Conservation (phyloP, 768 basidiomycete species). For the Xanthoconium purpureum region DNA sequence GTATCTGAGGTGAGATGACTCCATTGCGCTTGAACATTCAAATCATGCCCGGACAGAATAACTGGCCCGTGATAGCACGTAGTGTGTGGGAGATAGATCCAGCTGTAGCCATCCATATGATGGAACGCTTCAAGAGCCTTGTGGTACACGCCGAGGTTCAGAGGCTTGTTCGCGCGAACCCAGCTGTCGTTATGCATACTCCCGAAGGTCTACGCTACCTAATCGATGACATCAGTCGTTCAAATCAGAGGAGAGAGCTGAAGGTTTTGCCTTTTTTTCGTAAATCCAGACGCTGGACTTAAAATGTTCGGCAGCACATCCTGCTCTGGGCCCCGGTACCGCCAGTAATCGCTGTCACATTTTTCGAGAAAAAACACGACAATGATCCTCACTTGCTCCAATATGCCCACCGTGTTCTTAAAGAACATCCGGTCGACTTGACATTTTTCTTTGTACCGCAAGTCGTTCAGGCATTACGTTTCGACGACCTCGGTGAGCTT, state of each 20-base stretch:
- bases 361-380: slow-evolving; percentile 81
- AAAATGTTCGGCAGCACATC: slow-evolving; percentile 57
- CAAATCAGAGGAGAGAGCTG: slow-evolving; percentile 58
- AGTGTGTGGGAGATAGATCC: slow-evolving; percentile 83
- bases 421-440: slow-evolving; percentile 89
- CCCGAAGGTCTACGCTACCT: slow-evolving; percentile 82
- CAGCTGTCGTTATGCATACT: slow-evolving; percentile 63
- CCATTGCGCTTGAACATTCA: background rate
- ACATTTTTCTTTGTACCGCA: slow-evolving; percentile 99
- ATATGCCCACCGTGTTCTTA: slow-evolving; percentile 93
- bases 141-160: slow-evolving; percentile 69
- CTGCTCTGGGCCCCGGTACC: slow-evolving; percentile 88
- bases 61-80: slow-evolving; percentile 67
- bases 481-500: slow-evolving; percentile 76
- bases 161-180: slow-evolving; percentile 69
- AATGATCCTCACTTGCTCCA: slow-evolving; percentile 86
- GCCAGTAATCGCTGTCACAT: slow-evolving; percentile 74
- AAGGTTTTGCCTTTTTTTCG: slow-evolving; percentile 50
- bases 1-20: slow-evolving; percentile 53
- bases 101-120: slow-evolving; percentile 75
- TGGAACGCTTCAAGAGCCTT: slow-evolving; percentile 82
- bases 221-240: slow-evolving; percentile 67
- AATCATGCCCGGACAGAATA: slow-evolving; percentile 36
- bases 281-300: background rate
- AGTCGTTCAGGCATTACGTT: slow-evolving; percentile 92